Base-by-base conservation (phyloP, 345 rosid genomes). In the Jatropha curcas region DNA sequence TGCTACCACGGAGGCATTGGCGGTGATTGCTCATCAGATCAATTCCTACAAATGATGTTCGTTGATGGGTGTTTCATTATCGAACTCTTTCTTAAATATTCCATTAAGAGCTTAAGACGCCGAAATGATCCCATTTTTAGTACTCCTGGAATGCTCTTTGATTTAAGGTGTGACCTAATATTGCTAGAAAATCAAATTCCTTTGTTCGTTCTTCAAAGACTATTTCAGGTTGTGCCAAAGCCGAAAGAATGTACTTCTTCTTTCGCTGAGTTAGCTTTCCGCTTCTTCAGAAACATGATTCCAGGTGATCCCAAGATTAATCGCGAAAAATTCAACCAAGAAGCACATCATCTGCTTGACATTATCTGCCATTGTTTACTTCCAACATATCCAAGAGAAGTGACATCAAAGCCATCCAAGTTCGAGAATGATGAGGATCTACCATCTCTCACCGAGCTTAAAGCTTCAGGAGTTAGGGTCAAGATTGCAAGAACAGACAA, bases 181-280 rank as follows among this genome's bases (percentile, higher is more conserved):
- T 17, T 87, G 72, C 70, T 87, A 17, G 93, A 89, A 78, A 89
- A 89, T 45, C 90, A 89, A 51, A 83, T 89, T 17, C 93, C 90
- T 0, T 52, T 84, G 27, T 85, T 85, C 65, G 27, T 89, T 67
- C 84, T 89, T 53, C 85, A 80, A 51, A 33, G 84, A 17, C 13
- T 89, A 31, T 87, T 80, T 25, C 76, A 80, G 56, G 71, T 84
- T 1, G 82, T 79, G 4, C 85, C 86, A 2, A 35, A 82, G n/a
- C 82, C 87, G 0, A 50, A 64, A 13, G 82, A 82, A n/a, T 82
- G 84, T 27, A 73, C 17, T 1, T 34, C 20, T 12, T 58, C 86
- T 7, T 78, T 89, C 16, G 60, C 86, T 0, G 86, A 81, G 55
- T 86, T 87, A 0, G 83, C 86, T 24, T 84, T 84, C 55, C 76